Base-by-base conservation (phyloP, 2,329 filamentous ascomycete genomes). In the Anisogramma anomala region DNA sequence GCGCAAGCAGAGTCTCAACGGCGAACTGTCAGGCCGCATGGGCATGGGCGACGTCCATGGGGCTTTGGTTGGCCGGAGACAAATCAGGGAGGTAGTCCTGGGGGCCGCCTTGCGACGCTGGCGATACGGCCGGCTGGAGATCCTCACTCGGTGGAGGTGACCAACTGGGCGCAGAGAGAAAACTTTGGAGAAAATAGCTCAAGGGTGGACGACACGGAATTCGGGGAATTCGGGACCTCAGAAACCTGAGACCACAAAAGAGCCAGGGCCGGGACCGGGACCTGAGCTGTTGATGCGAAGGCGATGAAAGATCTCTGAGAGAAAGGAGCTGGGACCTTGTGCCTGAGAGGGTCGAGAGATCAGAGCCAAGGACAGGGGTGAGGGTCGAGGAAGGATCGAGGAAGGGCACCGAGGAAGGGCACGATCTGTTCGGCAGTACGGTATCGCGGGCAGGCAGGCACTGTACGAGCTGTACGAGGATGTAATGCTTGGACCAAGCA, bases 11-110 rank as follows among this genome's bases (percentile, higher is more conserved):
- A 33, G 35, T 18, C 27, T n/a, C 34, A 22, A 28, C 52, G 52
- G 53, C 52, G 53, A 54, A 53, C 52, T 53, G 52, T 59, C 56
- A 59, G 50, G 55, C 50, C 52, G 52, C 53, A 54, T 51, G 52
- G 50, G 52, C 50, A 54, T 50, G 50, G 53, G 55, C 53, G 52
- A 50, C 52, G 50, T 52, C 55, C 41, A 46, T 46, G 41, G 41
- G 31, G 14, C 19, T 38, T 32, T 32, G 28, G 18, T 33, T 19
- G 3, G 14, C 10, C 10, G 32, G 20, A 4, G 33, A 14, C 33
- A 35, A 10, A 23, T 20, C 32, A 35, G n/a, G n/a, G n/a, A 35
- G 32, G n/a, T n/a, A 23, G 5, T 22, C 22, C 25, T 30, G 33
- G 33, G 31, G 31, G 38, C 26, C 25, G 34, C 30, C 36, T 42